These are phyloP conservation scores for Candida michaelii DNA, from an alignment of 805 yeast species.

Conservation along the genomic window DNA sequence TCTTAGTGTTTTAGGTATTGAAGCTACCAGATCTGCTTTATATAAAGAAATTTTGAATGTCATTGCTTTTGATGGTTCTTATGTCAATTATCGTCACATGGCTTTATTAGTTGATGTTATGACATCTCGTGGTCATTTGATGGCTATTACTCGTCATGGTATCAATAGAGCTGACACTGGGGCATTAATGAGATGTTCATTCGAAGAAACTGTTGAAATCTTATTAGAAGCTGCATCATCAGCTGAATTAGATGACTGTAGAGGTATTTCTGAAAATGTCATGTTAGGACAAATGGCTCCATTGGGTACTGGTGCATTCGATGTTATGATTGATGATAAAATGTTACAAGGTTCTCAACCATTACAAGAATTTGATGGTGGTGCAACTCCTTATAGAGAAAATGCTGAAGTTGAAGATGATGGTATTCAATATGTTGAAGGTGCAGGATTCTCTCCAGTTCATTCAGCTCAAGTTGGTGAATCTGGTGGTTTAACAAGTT, in stretches of 20 bases:
- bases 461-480: slow-evolving; percentile 82
- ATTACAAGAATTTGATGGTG: slow-evolving; percentile 49
- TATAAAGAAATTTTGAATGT: slow-evolving; percentile 94
- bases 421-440: slow-evolving; percentile 63
- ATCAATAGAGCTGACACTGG: slow-evolving; percentile 98
- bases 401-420: slow-evolving; percentile 63
- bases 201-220: slow-evolving; percentile 98
- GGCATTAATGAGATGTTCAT: slow-evolving; percentile 98
- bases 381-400: slow-evolving; percentile 87
- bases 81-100: slow-evolving; percentile 97
- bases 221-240: slow-evolving; percentile 97
- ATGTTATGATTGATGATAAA: slow-evolving; percentile 89
- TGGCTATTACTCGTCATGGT: slow-evolving; percentile 99
- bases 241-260: slow-evolving; percentile 96
- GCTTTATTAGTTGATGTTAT: slow-evolving; percentile 95
- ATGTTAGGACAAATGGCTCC: slow-evolving; percentile 98
- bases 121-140: slow-evolving; percentile 97
- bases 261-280: slow-evolving; percentile 97
- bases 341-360: slow-evolving; percentile 66
- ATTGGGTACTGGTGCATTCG: slow-evolving; percentile 97
- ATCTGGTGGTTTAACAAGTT: slow-evolving; percentile 84
- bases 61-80: slow-evolving; percentile 99
- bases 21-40: slow-evolving; percentile 93
- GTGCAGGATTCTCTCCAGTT: slow-evolving; percentile 89
- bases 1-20: slow-evolving; percentile 93